These are phyloP conservation scores for Flaveria sonorensis DNA, from an alignment of 129 eudicot genomes.

Conservation along the genomic window DNA sequence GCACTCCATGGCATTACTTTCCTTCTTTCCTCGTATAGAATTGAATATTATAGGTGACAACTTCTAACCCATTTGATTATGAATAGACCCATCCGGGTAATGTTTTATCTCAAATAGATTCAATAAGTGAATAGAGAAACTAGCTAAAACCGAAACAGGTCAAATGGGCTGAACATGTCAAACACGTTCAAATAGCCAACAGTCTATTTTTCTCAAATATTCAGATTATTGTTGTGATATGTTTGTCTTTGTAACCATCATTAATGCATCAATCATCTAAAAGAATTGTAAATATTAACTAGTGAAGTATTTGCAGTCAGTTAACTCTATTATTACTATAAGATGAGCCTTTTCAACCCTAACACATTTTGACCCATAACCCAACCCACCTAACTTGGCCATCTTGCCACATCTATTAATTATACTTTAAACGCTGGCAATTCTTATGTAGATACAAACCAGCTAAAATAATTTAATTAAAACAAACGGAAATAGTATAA, in stretches of 20 bases:
- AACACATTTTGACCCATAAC: background rate
- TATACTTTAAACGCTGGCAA: background rate
- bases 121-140: background rate
- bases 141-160: background rate
- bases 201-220: background rate
- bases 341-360: background rate
- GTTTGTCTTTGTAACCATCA: background rate
- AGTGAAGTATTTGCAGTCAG: background rate
- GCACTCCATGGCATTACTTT: background rate
- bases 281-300: background rate
- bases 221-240: background rate
- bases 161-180: background rate
- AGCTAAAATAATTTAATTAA: background rate
- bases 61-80: background rate
- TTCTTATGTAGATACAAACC: background rate
- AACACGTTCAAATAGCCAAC: background rate
- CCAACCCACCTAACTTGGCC: background rate
- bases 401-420: background rate
- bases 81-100: background rate
- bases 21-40: constrained; percentile 15
- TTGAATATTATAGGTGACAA: background rate
- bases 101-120: background rate
- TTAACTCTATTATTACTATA: background rate
- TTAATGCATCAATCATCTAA: background rate
- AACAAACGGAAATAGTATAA: background rate